Base-by-base conservation (phyloP, 306 rosid genomes). In the Quercus aquifolioides region DNA sequence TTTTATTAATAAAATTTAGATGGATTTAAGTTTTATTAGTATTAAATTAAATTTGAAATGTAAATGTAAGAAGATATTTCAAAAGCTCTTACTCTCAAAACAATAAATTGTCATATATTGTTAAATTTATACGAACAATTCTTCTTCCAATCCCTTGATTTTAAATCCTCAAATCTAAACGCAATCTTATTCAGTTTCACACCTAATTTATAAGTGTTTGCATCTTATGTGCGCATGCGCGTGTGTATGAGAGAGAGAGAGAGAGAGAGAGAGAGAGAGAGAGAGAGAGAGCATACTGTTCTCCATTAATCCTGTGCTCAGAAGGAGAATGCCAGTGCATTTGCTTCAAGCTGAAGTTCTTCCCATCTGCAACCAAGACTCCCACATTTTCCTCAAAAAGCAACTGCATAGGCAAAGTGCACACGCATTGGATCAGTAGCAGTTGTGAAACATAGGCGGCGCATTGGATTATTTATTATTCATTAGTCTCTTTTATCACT, bases 261-360 rank as follows among this genome's bases (percentile, higher is more conserved):
- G 26, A 25, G 26, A 25, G 14, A 2, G 56, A 21, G 19, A 15
- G 46, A 68, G 1, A 18, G 76, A 55, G 21, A 46, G n/a, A 58
- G 80, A 72, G 55, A 55, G 28, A 80, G 41, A 77, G 71, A 58
- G 86, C 90, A 43, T 87, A 91, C 99, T 30, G 85, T 13, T 84
- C 52, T 54, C 93, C 93, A 23, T 93, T 17, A 55, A 91, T 28
- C 33, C 69, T 78, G 80, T 95, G 99, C 81, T 95, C 99, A 0
- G 98, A 82, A 64, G 99, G 99, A 88, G 90, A 18, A 80, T 91
- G 99, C 97, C 97, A 95, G 57, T 92, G 98, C 84, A 91, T 51
- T 80, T 91, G 97, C 86, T 41, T 84, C 85, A 95, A 85, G 35
- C 76, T 74, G 67, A 85, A 91, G 28, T 59, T 84, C 80, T 85